Evolutionary conservation across 108 stramenopile genomes (phyloP).

Genomic region (Bacterosira constricta): DNA sequence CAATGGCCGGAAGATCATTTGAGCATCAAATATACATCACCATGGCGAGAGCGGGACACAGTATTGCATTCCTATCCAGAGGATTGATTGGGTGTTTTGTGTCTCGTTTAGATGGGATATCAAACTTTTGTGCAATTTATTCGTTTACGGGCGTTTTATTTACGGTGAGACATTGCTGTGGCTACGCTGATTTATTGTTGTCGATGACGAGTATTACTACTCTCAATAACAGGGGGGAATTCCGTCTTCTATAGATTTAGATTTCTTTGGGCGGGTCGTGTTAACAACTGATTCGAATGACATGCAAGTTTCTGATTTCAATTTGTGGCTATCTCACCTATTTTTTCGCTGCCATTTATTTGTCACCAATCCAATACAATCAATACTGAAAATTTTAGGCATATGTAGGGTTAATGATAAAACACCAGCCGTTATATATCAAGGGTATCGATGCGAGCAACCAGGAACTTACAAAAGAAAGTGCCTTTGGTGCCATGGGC

Average conservation of each 20-base stretch:
- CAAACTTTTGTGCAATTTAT: constrained; percentile 41
- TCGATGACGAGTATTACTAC: not conserved
- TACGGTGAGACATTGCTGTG: constrained; percentile 26
- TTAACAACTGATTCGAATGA: no score
- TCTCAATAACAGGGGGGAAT: no score
- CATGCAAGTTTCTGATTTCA: no score
- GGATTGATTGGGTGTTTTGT: constrained; percentile 23
- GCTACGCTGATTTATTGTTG: not conserved
- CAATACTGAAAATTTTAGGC: constrained; percentile 1
- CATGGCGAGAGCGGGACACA: constrained; percentile 37
- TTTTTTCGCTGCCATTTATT: not conserved
- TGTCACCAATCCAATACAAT: not conserved
- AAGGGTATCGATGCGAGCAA: constrained; percentile 69
- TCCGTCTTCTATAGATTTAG: no score
- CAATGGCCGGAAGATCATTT: constrained; percentile 33
- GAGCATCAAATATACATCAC: constrained; percentile 40
- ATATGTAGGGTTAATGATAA: constrained; percentile 68
- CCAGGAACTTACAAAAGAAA: constrained; percentile 61
- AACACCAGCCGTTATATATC: constrained; percentile 79
- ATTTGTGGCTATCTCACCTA: not conserved
- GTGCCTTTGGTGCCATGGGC: constrained; percentile 82
- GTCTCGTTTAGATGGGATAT: constrained; percentile 33
- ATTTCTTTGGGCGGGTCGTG: no score
- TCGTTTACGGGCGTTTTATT: constrained; percentile 48
- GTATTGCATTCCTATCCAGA: constrained; percentile 22